Conservation (phyloP, 441 rosid species). For the Bruguiera hainesii region DNA sequence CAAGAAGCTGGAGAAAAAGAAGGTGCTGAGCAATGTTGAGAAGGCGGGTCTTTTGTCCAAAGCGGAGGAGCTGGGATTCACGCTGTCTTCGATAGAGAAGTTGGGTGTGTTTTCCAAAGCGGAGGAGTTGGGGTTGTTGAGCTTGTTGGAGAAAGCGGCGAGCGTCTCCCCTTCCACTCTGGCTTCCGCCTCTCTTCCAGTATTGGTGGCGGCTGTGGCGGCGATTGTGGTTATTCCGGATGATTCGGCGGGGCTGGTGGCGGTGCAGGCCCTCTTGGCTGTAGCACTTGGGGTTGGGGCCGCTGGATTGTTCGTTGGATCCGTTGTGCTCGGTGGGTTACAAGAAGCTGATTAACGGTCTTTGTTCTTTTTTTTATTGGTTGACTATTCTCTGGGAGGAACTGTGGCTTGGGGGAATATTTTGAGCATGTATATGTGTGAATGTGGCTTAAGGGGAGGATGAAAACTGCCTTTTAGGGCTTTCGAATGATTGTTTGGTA, state of each 20-base stretch:
- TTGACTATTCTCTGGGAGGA: neutral
- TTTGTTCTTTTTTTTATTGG: neutral
- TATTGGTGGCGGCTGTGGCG: constrained; percentile 60
- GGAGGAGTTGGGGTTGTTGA: constrained; percentile 80
- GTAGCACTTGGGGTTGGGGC: constrained; percentile 63
- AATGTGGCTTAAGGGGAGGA: neutral
- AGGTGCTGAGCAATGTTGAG: constrained; percentile 85
- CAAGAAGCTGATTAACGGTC: constrained; percentile 71
- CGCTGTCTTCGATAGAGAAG: constrained; percentile 80
- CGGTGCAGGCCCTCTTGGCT: constrained; percentile 56
- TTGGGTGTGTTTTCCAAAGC: constrained; percentile 77
- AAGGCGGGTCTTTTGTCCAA: constrained; percentile 81
- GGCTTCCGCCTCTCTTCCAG: constrained; percentile 75
- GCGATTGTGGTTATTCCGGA: constrained; percentile 74
- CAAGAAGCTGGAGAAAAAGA: constrained; percentile 80
- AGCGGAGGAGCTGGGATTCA: constrained; percentile 72
- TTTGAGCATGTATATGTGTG: neutral
- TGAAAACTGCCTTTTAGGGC: neutral
- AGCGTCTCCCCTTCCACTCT: constrained; percentile 61
- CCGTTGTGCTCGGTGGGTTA: constrained; percentile 70
- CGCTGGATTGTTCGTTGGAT: constrained; percentile 68
- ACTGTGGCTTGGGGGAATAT: neutral
- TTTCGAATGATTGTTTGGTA: no score
- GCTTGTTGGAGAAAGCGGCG: constrained; percentile 64
- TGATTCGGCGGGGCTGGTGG: constrained; percentile 67